Evolutionary conservation across 129 eudicot species (phyloP).

Genomic region (Ambrosia artemisiifolia): DNA sequence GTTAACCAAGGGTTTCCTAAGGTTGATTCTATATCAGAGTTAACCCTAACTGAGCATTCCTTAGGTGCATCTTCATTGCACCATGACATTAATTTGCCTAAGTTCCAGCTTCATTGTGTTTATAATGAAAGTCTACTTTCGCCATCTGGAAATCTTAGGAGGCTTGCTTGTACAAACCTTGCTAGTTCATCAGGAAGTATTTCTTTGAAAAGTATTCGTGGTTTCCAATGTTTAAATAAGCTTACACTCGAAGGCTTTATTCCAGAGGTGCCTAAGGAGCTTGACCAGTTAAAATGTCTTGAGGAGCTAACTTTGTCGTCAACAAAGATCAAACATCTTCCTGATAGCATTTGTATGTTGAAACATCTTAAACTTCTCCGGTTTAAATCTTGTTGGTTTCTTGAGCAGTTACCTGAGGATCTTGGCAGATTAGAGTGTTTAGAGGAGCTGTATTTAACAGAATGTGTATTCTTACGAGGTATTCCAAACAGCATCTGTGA

Average conservation of each 20-base stretch:
- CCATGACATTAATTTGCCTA: not conserved
- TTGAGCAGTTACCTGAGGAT: conserved; percentile 15
- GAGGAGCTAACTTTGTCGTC: not conserved
- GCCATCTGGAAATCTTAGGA: not conserved
- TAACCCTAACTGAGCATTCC: too few species aligned
- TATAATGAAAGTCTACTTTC: not conserved
- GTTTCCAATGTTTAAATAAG: conserved; percentile 9
- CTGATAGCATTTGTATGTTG: conserved; percentile 2
- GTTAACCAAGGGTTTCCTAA: not conserved
- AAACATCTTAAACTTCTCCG: not conserved
- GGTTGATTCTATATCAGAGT: too few species aligned
- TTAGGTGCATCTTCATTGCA: too few species aligned
- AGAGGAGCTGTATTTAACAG: not conserved
- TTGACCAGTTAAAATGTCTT: conserved; percentile 1
- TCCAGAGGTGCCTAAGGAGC: conserved; percentile 5
- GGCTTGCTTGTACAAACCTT: conserved; percentile 10
- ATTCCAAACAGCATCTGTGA: not conserved
- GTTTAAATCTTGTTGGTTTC: not conserved
- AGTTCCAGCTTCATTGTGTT: not conserved
- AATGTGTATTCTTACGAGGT: not conserved
- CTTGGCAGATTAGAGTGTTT: conserved; percentile 11
- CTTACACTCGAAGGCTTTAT: conserved; percentile 3
- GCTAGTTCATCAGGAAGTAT: not conserved
- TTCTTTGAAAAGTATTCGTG: too few species aligned
- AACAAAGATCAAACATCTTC: not conserved